Percentiles rank a stretch among this genome's conserved stretches.
These are phyloP conservation scores for Phytophthora hibernalis DNA, from an alignment of 352 stramenopile genomes.

Conservation along the genomic window DNA sequence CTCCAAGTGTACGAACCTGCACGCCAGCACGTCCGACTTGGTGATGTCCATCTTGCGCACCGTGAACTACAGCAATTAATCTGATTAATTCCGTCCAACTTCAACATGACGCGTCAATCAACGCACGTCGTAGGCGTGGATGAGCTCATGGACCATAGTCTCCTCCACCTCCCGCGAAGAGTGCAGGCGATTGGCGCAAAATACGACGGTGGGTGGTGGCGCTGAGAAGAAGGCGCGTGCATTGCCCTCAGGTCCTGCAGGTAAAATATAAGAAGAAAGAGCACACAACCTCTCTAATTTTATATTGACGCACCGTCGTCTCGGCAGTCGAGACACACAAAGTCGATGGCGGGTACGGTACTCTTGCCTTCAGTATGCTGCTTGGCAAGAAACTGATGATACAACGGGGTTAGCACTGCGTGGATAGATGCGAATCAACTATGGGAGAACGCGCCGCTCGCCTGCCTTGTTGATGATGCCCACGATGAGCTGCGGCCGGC, in stretches of 20 bases:
- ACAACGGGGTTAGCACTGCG: neutral
- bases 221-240: slow-evolving; percentile 87
- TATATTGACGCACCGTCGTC: slow-evolving; percentile 52
- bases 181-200: slow-evolving; percentile 83
- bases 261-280: slow-evolving; percentile 5
- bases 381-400: slow-evolving; percentile 52
- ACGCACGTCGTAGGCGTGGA: slow-evolving; percentile 86
- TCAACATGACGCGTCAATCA: slow-evolving; percentile 4
- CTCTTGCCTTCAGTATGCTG: slow-evolving; percentile 41
- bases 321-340: slow-evolving; percentile 81
- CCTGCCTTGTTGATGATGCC: slow-evolving; percentile 80
- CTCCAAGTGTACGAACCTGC: slow-evolving; percentile 49
- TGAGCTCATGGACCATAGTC: slow-evolving; percentile 87
- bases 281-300: neutral
- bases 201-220: slow-evolving; percentile 80
- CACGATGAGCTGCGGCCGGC: slow-evolving; percentile 70
- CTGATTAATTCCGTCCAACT: slow-evolving; percentile 4
- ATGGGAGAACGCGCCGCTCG: slow-evolving; percentile 12
- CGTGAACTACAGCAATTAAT: slow-evolving; percentile 56
- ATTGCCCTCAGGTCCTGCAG: slow-evolving; percentile 70
- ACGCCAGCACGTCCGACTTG: slow-evolving; percentile 76
- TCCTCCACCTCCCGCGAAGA: slow-evolving; percentile 79
- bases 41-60: slow-evolving; percentile 90
- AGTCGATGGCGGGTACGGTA: slow-evolving; percentile 54
- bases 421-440: neutral